A percentile compares a stretch with the other conserved stretches of the same genome.
phyloP scores from a whole-genome alignment of 2,329 filamentous ascomycete species.

The Graphiopsis chlorocephala region DNA sequence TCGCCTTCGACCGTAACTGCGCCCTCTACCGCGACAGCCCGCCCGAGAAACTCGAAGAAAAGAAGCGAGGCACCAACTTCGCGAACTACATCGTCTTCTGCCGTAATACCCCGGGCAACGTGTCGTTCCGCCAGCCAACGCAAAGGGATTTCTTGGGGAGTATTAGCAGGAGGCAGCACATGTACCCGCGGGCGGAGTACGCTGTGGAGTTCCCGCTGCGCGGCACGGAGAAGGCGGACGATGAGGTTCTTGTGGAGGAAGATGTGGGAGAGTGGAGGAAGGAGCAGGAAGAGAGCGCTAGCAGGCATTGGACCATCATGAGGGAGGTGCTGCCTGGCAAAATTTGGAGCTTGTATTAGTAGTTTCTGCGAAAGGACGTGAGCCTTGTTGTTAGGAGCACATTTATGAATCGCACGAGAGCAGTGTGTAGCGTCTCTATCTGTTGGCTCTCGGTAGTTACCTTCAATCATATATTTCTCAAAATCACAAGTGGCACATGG shows the following conservation, averaged over 20 bases:
- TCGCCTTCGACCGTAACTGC: slow-evolving; percentile 77
- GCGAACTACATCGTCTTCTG: slow-evolving; percentile 98
- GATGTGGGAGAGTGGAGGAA: slow-evolving; percentile 65
- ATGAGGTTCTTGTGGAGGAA: slow-evolving; percentile 58
- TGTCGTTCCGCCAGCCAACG: slow-evolving; percentile 63
- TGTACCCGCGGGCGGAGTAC: slow-evolving; percentile 72
- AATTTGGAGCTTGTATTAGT: slow-evolving; percentile 87
- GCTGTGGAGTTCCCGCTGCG: slow-evolving; percentile 43
- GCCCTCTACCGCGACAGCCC: slow-evolving; percentile 82
- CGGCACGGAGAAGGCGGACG: slow-evolving; percentile 33
- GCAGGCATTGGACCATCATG: slow-evolving; percentile 92
- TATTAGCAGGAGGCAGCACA: slow-evolving; percentile 64
- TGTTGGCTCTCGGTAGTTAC: no score
- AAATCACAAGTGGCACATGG: no score
- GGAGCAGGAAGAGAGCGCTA: slow-evolving; percentile 72
- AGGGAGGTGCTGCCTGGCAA: slow-evolving; percentile 70
- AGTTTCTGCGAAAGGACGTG: no score
- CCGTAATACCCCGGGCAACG: slow-evolving; percentile 55
- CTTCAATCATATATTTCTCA: no score
- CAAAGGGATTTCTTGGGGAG: slow-evolving; percentile 70
- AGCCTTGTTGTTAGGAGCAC: no score
- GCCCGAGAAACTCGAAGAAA: slow-evolving; percentile 33
- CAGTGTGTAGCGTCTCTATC: no score
- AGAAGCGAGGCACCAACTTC: slow-evolving; percentile 48
- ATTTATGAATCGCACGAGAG: no score